Percentiles rank a stretch among this genome's conserved stretches.
phyloP scores from a whole-genome alignment of 2,329 filamentous ascomycete species.

The Beauveria australis region DNA sequence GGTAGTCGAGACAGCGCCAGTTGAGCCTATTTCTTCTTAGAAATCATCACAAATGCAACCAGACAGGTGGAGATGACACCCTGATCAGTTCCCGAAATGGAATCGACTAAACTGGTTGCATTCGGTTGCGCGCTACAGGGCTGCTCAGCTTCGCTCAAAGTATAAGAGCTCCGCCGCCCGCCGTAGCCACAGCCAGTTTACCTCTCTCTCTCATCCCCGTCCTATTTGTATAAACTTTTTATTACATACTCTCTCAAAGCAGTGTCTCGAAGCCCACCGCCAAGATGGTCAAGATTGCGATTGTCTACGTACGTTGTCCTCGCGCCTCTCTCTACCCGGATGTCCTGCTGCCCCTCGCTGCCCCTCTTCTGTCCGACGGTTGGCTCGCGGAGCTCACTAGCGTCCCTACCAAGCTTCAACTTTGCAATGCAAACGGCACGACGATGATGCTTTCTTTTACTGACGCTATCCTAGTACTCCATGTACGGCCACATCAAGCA shows the following conservation, averaged over 20 bases:
- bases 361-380: neutral
- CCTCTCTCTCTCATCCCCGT: neutral
- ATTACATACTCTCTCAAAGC: conserved; percentile 17
- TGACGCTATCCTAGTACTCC: conserved; percentile 58
- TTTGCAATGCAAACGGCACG: neutral
- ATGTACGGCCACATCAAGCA: conserved; percentile 86
- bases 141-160: neutral
- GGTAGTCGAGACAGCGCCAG: neutral
- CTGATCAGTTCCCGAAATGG: neutral
- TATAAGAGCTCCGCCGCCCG: conserved; percentile 8
- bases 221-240: neutral
- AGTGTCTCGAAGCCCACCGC: conserved; percentile 19
- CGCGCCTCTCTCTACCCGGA: neutral
- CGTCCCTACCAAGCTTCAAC: neutral
- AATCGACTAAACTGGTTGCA: neutral
- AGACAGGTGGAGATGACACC: neutral
- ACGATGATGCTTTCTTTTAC: neutral
- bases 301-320: conserved; percentile 64
- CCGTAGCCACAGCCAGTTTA: neutral
- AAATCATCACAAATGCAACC: neutral
- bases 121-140: neutral
- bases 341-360: neutral
- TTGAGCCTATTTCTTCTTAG: neutral
- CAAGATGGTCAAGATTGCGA: conserved; percentile 84
- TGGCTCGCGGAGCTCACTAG: neutral